Conservation (phyloP, 2,329 filamentous ascomycete genomes). For the Lasiodiplodia citricola region DNA sequence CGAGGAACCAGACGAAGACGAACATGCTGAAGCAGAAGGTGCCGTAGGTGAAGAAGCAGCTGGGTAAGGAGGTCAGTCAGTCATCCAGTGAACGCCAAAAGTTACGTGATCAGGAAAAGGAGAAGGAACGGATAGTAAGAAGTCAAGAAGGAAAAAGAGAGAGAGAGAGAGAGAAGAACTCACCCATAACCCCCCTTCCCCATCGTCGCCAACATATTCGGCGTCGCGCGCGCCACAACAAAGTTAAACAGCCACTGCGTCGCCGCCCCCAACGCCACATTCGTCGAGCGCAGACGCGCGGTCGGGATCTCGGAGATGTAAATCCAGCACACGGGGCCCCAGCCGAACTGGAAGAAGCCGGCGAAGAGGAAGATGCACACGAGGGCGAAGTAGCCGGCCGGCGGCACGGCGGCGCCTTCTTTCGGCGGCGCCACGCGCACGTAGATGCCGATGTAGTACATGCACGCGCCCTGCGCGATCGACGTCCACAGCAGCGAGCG, state of each 20-base stretch:
- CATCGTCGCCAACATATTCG: conserved; percentile 68
- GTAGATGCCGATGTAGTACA: conserved; percentile 76
- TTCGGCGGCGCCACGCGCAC: conserved; percentile 66
- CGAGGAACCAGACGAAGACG: conserved; percentile 69
- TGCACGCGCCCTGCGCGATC: conserved; percentile 64
- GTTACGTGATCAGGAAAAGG: too few species aligned
- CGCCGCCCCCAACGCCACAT: conserved; percentile 70
- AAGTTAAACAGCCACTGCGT: conserved; percentile 80
- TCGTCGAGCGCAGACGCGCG: conserved; percentile 67
- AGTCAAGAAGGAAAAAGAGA: neutral
- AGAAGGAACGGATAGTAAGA: neutral
- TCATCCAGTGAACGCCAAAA: too few species aligned
- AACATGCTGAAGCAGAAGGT: conserved; percentile 70
- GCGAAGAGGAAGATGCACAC: conserved; percentile 76
- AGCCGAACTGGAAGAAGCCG: conserved; percentile 69
- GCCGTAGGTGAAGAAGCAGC: conserved; percentile 73
- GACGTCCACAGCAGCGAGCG: conserved; percentile 69
- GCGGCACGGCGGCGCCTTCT: conserved; percentile 59
- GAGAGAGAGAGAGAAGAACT: neutral
- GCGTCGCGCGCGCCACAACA: conserved; percentile 69
- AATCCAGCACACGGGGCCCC: conserved; percentile 73
- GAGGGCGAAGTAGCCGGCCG: conserved; percentile 72
- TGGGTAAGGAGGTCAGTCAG: conserved; percentile 39
- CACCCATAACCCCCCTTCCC: conserved; percentile 45
- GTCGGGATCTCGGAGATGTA: conserved; percentile 74